Base-by-base conservation (phyloP, 2,329 filamentous ascomycete genomes). In the Trichoderma harzianum region DNA sequence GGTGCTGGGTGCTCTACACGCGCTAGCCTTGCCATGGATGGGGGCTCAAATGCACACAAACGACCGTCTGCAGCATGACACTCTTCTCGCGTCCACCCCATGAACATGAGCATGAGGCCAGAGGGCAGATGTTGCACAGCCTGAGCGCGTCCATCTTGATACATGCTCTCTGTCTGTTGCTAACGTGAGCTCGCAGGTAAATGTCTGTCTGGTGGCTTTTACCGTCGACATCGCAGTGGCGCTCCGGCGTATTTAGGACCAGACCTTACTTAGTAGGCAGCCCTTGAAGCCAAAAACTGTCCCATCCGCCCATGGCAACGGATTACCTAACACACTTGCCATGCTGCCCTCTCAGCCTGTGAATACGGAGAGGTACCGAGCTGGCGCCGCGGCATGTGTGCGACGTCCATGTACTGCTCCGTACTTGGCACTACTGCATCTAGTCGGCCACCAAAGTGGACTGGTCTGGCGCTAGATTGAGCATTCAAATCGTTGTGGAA, bases 391-490 rank as follows among this genome's bases (percentile, higher is more conserved):
- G 28, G 55, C 55, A 18, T 36, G 62, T 61, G 64, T 26, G 43
- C 16, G 18, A 39, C 16, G 28, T 26, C 47, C 39, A 62, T 36
- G 57, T 61, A 69, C 55, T 69, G 55, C 57, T 62, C 16, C 26
- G 39, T 69, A 34, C 28, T 51, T 12, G n/a, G 66, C 39, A 34
- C 66, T 69, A 62, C 69, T 66, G 39, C 55, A 24, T 34, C 55
- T 62, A 21, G 62, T 61, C 53, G 62, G 21, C 61, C 69, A 47
- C 62, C 36, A 67, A 66, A 53, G 69, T 39, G 62, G 69, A 55
- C 53, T 51, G 53, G 62, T 21, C 62, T 67, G 53, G 69, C 69
- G 62, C 69, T 71, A 71, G 69, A 66, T 67, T 66, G 62, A 69
- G 58, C 39, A 60, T 61, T 72, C 55, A 69, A 63, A 61, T 63